Evolutionary conservation across 495 filamentous ascomycete species (phyloP).

Genomic region (Durotheca rogersii): DNA sequence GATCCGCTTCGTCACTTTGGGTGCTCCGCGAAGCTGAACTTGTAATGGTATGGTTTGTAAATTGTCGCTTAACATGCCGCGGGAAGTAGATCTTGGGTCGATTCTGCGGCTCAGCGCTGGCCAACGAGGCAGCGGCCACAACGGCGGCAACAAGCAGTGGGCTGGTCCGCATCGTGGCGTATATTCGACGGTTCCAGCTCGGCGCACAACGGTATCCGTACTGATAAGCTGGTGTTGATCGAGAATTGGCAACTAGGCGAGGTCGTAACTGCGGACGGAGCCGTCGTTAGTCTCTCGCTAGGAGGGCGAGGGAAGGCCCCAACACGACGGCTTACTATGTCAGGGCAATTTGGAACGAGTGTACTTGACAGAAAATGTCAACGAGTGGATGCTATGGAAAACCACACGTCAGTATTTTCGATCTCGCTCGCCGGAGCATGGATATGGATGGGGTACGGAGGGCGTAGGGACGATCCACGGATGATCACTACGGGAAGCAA

Average conservation of each 20-base stretch:
- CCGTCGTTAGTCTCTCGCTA: slow-evolving; percentile 32
- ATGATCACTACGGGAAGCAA: slow-evolving; percentile 15
- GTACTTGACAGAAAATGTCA: slow-evolving; percentile 63
- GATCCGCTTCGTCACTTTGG: slow-evolving; percentile 16
- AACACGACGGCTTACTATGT: slow-evolving; percentile 49
- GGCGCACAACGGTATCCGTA: slow-evolving; percentile 18
- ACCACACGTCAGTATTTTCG: slow-evolving; percentile 30
- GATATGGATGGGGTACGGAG: too few relatives aligned
- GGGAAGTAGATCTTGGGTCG: slow-evolving; percentile 61
- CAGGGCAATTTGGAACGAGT: slow-evolving; percentile 57
- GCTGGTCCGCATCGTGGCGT: slow-evolving; percentile 48
- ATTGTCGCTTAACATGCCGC: slow-evolving; percentile 58
- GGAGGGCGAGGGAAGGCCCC: slow-evolving; percentile 7
- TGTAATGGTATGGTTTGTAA: slow-evolving; percentile 51
- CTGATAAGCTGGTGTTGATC: slow-evolving; percentile 14
- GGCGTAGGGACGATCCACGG: slow-evolving; percentile 23
- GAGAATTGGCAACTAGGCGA: slow-evolving; percentile 23
- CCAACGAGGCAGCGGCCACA: slow-evolving; percentile 52
- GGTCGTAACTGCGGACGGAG: slow-evolving; percentile 40
- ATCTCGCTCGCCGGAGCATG: slow-evolving; percentile 4
- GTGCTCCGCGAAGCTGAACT: slow-evolving; percentile 31
- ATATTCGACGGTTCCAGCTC: slow-evolving; percentile 26
- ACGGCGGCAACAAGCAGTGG: slow-evolving; percentile 54
- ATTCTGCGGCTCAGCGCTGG: slow-evolving; percentile 42
- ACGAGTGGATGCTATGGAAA: slow-evolving; percentile 54